Evolutionary conservation across 106 monocot species (phyloP), one percentile per base, ranked within the genome.

Genomic region (Acorus gramineus): DNA sequence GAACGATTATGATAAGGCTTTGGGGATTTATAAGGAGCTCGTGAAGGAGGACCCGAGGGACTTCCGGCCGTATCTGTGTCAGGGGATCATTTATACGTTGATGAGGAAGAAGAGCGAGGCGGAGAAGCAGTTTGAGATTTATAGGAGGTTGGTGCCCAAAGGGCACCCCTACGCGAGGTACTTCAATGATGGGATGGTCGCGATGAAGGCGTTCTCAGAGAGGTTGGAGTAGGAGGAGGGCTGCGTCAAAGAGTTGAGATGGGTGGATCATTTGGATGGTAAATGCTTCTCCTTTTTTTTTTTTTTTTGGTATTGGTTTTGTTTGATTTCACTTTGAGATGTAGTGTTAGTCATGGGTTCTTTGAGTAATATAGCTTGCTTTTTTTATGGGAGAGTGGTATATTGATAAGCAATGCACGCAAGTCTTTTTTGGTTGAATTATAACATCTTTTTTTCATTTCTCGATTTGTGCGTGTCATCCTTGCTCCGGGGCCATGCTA

Each of bases 41-140:
- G 82, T 78, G 46, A 78, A 57, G 63, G 85, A 93, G 68, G 82
- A 93, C 50, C 87, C 87, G 11, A 80, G 71, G 53, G 92, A 93
- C 71, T 93, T 93, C 64, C 73, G 92, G 43, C 87, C 85, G 7
- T 93, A 93, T 12, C 73, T 93, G 11, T 93, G 87, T 67, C 77
- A 87, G 55, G 92, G 87, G 48, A 85, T 93, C 42, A 66, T 85
- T 8, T 93, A 87, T 50, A 79, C 76, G 7, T 42, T 93, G 69
- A 8, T 85, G 77, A 59, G 59, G 58, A 87, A 80, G 70, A 80
- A 82, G 59, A 78, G 85, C 4, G 87, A 93, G 56, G 87, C 92
- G 5, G 82, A 87, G 62, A 85, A 80, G 80, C 82, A 85, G 44
- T 93, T 87, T 10, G 72, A 85, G 43, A 87, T 82, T 75, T 93